Percentiles rank a stretch among this genome's conserved stretches.
Evolutionary conservation across 164 flowering plant genomes (phyloP).

Genomic region (Taxillus chinensis): DNA sequence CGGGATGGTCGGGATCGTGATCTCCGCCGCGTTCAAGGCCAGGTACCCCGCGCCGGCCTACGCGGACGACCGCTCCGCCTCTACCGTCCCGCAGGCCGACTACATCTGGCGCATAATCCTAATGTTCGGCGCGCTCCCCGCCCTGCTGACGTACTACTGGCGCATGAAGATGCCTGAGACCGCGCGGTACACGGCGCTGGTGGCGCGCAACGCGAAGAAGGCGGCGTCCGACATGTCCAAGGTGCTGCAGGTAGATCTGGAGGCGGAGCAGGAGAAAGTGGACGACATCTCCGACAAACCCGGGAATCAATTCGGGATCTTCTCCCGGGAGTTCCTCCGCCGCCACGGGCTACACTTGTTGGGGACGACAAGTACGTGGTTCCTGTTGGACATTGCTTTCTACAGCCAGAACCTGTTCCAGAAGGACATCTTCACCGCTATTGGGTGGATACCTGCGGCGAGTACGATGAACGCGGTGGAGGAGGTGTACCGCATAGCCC

Average conservation of each 20-base stretch:
- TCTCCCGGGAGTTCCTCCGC: constrained; percentile 21
- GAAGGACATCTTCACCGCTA: constrained; percentile 32
- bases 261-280: constrained; percentile 18
- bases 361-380: constrained; percentile 32
- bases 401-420: constrained; percentile 39
- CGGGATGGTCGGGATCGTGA: constrained; percentile 16
- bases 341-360: constrained; percentile 39
- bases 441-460: constrained; percentile 33
- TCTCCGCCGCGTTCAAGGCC: constrained; percentile 12
- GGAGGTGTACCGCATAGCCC: constrained; percentile 26
- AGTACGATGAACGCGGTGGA: constrained; percentile 24
- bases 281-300: background rate
- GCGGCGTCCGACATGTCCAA: constrained; percentile 45
- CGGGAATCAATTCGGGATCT: constrained; percentile 23
- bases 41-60: constrained; percentile 9
- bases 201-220: constrained; percentile 46
- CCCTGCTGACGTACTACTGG: constrained; percentile 53
- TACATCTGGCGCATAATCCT: constrained; percentile 36
- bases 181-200: constrained; percentile 53
- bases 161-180: constrained; percentile 71
- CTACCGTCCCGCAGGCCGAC: constrained; percentile 28
- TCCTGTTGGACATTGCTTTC: constrained; percentile 32
- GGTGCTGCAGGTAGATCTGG: constrained; percentile 31
- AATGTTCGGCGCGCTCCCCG: constrained; percentile 42
- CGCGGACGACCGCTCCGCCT: constrained; percentile 6